Evolutionary conservation across 495 filamentous ascomycete species (phyloP).

Genomic region (Umbilicaria muhlenbergii): DNA sequence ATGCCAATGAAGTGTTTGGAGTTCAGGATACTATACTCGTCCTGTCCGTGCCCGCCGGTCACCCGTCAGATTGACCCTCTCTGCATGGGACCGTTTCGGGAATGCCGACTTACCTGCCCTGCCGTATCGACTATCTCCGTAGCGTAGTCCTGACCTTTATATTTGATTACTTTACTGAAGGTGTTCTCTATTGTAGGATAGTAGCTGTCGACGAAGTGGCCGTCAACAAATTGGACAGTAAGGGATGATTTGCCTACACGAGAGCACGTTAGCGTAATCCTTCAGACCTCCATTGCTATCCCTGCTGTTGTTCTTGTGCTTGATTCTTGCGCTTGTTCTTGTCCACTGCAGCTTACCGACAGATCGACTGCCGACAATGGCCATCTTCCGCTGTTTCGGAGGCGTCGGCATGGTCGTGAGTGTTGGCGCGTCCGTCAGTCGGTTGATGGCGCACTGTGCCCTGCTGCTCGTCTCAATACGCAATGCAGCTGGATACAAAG

Average conservation of each 20-base stretch:
- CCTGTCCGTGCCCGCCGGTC: constrained; percentile 33
- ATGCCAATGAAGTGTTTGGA: constrained; percentile 99
- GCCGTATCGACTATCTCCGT: constrained; percentile 98
- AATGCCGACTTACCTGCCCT: constrained; percentile 55
- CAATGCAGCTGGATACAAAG: constrained; percentile 1
- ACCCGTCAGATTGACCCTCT: constrained; percentile 4
- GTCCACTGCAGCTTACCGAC: constrained; percentile 50
- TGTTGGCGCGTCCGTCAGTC: constrained; percentile 3
- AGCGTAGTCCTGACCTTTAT: constrained; percentile 81
- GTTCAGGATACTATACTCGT: constrained; percentile 96
- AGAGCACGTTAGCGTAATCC: neutral
- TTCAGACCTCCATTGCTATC: neutral
- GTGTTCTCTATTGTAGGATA: constrained; percentile 99
- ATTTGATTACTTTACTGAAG: constrained; percentile 85
- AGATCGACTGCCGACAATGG: constrained; percentile 92
- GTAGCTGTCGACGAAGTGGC: constrained; percentile 96
- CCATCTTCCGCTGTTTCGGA: constrained; percentile 93
- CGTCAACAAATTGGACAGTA: constrained; percentile 93
- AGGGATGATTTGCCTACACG: constrained; percentile 88
- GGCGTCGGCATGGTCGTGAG: constrained; percentile 51
- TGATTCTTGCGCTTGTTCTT: too few relatives aligned
- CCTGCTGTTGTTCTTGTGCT: too few relatives aligned
- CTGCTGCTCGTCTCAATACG: neutral
- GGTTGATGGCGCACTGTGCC: too few relatives aligned
- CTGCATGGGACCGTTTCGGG: constrained; percentile 9